Conservation (phyloP, 805 yeast genomes). For the Blastobotrys parvus region DNA sequence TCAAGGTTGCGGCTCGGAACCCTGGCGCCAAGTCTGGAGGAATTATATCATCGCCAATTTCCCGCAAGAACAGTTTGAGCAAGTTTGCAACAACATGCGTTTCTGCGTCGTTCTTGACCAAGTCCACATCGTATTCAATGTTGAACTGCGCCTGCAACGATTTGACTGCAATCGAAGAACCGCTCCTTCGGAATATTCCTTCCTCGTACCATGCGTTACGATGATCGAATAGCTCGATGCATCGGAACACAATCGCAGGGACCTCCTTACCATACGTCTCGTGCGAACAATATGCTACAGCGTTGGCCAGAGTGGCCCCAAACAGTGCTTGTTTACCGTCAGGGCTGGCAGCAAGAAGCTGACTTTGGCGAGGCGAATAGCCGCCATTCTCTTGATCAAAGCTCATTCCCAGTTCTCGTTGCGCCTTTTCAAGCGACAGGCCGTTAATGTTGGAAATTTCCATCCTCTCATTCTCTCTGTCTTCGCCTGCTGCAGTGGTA, state of each 20-base stretch:
- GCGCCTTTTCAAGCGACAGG: no score
- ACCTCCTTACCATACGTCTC: slow-evolving; percentile 35
- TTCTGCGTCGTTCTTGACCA: slow-evolving; percentile 43
- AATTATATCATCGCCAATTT: slow-evolving; percentile 60
- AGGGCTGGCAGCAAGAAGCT: no score
- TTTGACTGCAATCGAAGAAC: slow-evolving; percentile 71
- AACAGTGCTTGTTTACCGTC: no score
- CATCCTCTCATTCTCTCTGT: no score
- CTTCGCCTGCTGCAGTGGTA: no score
- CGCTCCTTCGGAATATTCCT: slow-evolving; percentile 86
- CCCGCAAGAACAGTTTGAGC: slow-evolving; percentile 73
- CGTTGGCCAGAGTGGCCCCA: not conserved
- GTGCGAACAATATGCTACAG: not conserved
- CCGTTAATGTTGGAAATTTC: no score
- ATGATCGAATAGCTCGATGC: slow-evolving; percentile 56
- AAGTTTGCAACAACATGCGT: slow-evolving; percentile 83
- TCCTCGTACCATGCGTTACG: slow-evolving; percentile 75
- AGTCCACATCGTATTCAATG: slow-evolving; percentile 56
- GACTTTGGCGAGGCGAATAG: no score
- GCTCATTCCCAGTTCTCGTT: no score
- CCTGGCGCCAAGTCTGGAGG: slow-evolving; percentile 41
- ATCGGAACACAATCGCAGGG: slow-evolving; percentile 72
- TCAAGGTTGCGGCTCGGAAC: slow-evolving; percentile 32
- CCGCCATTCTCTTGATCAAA: no score
- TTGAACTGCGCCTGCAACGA: slow-evolving; percentile 64